These are phyloP conservation scores for Podospora bellae-mahoneyi DNA, from an alignment of 495 filamentous ascomycete species.

Conservation along the genomic window DNA sequence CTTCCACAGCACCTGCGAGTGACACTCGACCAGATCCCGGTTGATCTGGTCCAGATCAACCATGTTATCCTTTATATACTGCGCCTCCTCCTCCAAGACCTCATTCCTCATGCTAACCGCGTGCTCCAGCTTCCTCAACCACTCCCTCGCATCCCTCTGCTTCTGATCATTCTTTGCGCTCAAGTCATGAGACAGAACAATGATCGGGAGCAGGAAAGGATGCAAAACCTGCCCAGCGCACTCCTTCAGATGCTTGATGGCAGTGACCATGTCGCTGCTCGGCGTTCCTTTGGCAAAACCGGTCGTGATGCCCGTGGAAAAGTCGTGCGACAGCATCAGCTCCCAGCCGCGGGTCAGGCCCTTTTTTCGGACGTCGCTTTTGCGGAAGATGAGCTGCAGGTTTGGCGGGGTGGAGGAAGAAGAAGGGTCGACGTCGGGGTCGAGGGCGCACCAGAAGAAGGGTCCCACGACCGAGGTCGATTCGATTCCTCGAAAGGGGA, in stretches of 20 bases:
- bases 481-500: conserved; percentile 53
- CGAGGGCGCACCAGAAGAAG: conserved; percentile 54
- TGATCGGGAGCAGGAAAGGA: conserved; percentile 52
- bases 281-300: conserved; percentile 54
- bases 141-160: conserved; percentile 54
- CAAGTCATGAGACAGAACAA: conserved; percentile 52
- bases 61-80: conserved; percentile 45
- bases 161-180: conserved; percentile 47
- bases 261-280: conserved; percentile 45
- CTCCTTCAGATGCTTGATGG: conserved; percentile 44
- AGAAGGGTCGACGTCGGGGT: conserved; percentile 40
- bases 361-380: conserved; percentile 56
- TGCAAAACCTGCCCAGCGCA: conserved; percentile 47
- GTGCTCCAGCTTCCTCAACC: conserved; percentile 54
- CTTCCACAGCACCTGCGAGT: conserved; percentile 56
- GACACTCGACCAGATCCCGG: conserved; percentile 55
- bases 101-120: conserved; percentile 56
- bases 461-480: conserved; percentile 50
- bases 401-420: conserved; percentile 38
- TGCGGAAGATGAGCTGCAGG: conserved; percentile 54
- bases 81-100: conserved; percentile 45
- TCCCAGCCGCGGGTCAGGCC: conserved; percentile 57
- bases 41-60: conserved; percentile 55
- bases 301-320: conserved; percentile 48
- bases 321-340: conserved; percentile 54